phyloP scores from a whole-genome alignment of 176 grass and related monocot genomes.

The Ananas comosus region DNA sequence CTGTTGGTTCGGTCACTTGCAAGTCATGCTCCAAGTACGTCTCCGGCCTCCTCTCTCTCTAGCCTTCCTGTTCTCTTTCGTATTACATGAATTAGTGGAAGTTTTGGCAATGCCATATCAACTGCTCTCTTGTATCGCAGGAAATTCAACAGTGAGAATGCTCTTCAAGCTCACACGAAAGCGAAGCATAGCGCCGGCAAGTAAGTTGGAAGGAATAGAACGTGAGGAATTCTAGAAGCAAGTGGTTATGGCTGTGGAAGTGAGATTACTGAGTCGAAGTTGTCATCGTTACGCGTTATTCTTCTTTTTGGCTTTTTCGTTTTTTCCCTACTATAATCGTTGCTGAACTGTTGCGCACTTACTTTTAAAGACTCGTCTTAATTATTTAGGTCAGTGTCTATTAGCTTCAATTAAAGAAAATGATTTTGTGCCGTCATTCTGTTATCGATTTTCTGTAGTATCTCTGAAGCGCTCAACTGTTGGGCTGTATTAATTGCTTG shows the following conservation, averaged over 20 bases:
- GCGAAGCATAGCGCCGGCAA: constrained; percentile 40
- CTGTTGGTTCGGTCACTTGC: constrained; percentile 40
- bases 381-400: no score
- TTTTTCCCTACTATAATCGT: not conserved
- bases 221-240: not conserved
- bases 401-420: no score
- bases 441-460: no score
- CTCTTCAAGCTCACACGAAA: constrained; percentile 54
- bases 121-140: constrained; percentile 17
- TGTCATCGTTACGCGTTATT: not conserved
- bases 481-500: no score
- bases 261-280: not conserved
- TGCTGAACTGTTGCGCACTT: no score
- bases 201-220: not conserved
- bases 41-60: not conserved
- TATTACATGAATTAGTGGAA: not conserved
- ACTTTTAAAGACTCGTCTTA: no score
- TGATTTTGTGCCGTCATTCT: no score
- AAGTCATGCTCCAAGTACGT: constrained; percentile 79
- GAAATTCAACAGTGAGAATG: constrained; percentile 66
- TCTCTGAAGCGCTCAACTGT: no score
- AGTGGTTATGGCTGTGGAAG: not conserved
- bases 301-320: not conserved
- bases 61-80: not conserved
- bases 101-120: not conserved